A percentile compares a stretch with the other conserved stretches of the same genome.
These are phyloP conservation scores for Saccharomyces kudriavzevii DNA, from an alignment of 805 yeast species.

Conservation along the genomic window DNA sequence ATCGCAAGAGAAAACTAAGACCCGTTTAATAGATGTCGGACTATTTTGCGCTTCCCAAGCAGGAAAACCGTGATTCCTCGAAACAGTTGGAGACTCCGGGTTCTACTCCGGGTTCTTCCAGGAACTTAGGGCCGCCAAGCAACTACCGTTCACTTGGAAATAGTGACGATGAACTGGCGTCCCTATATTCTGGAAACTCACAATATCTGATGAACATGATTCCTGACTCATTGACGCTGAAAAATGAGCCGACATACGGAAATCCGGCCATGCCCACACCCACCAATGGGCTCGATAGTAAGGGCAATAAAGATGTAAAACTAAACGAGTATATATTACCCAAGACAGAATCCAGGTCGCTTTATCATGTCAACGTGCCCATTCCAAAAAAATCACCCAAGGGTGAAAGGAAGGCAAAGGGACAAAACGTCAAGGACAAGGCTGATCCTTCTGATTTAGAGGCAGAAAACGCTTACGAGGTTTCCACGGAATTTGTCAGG, in stretches of 20 bases:
- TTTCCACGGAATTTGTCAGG: conserved; percentile 13
- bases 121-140: not conserved
- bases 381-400: conserved; percentile 17
- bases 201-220: not conserved
- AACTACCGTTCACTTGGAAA: not conserved
- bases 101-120: not conserved
- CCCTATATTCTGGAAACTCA: not conserved
- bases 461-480: not conserved
- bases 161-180: not conserved
- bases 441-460: not conserved
- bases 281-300: not conserved
- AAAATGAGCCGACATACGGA: not conserved
- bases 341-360: conserved; percentile 19
- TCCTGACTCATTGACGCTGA: not conserved
- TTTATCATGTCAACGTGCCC: conserved; percentile 22
- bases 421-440: not conserved
- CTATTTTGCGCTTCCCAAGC: not conserved
- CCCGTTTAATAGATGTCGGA: not conserved
- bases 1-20: not conserved
- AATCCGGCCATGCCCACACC: not conserved
- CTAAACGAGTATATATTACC: conserved; percentile 13
- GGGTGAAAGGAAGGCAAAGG: not conserved
- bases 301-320: not conserved
- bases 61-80: not conserved
- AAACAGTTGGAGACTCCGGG: not conserved